Evolutionary conservation across 2,329 filamentous ascomycete species (phyloP).

Genomic region (Aureobasidium sp.): DNA sequence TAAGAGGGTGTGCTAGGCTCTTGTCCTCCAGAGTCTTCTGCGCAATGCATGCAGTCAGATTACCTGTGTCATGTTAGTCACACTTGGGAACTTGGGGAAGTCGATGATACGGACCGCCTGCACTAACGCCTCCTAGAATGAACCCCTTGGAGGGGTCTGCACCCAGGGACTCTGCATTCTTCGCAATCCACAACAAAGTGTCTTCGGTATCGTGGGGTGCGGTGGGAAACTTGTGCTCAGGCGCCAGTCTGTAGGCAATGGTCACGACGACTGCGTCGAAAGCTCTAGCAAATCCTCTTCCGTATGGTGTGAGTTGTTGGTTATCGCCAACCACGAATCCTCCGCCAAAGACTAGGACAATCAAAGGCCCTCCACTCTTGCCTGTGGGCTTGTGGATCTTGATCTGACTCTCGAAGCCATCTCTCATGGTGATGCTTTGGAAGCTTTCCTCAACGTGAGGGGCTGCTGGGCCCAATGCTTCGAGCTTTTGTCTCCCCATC

Average conservation of each 20-base stretch:
- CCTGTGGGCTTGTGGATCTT: slow-evolving; percentile 27
- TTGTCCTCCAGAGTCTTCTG: slow-evolving; percentile 37
- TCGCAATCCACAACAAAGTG: slow-evolving; percentile 38
- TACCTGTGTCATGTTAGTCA: slow-evolving; percentile 18
- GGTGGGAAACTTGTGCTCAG: slow-evolving; percentile 41
- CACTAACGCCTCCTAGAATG: slow-evolving; percentile 44
- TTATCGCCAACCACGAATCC: slow-evolving; percentile 25
- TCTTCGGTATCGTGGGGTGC: slow-evolving; percentile 41
- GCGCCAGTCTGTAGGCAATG: slow-evolving; percentile 41
- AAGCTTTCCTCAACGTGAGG: slow-evolving; percentile 16
- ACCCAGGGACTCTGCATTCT: slow-evolving; percentile 34
- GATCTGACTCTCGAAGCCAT: slow-evolving; percentile 29
- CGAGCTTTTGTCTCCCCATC: slow-evolving; percentile 10
- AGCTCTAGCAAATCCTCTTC: slow-evolving; percentile 20
- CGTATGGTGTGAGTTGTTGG: slow-evolving; percentile 23
- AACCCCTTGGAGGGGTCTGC: slow-evolving; percentile 41
- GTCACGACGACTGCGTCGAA: slow-evolving; percentile 38
- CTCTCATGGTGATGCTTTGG: slow-evolving; percentile 28
- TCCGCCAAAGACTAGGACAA: slow-evolving; percentile 26
- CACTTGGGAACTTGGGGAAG: neutral
- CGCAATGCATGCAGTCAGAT: slow-evolving; percentile 33
- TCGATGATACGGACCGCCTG: slow-evolving; percentile 30
- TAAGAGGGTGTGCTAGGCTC: slow-evolving; percentile 37
- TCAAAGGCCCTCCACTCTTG: slow-evolving; percentile 20
- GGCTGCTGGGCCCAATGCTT: slow-evolving; percentile 4